phyloP scores from a whole-genome alignment of 169 alveolate species.

The Cyclospora cayetanensis region DNA sequence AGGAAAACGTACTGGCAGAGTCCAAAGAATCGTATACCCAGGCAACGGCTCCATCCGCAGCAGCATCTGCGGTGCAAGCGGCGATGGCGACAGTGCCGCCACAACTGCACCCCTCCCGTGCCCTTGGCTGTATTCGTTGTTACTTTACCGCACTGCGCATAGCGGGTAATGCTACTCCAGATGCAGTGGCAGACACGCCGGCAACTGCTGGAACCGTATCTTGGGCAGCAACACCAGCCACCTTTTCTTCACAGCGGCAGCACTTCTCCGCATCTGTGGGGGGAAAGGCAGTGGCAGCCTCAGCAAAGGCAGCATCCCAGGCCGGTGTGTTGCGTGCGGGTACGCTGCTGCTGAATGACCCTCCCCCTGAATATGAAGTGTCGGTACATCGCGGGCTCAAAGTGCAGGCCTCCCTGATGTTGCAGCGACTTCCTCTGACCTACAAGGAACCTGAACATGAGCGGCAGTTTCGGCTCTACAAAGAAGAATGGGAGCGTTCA shows the following conservation, averaged over 20 bases:
- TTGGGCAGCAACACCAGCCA: background rate
- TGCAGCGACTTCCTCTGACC: conserved; percentile 74
- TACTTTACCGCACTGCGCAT: background rate
- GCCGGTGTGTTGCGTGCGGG: conserved; percentile 38
- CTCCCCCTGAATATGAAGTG: conserved; percentile 63
- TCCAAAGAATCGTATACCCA: too few species aligned
- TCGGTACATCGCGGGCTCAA: conserved; percentile 56
- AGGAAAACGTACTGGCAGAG: too few species aligned
- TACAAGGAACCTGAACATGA: conserved; percentile 67
- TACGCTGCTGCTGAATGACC: conserved; percentile 47
- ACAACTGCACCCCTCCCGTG: background rate
- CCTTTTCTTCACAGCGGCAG: background rate
- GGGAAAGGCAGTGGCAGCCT: background rate
- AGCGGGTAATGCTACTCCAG: too few species aligned
- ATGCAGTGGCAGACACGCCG: background rate
- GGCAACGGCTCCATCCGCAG: background rate
- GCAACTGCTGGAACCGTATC: background rate
- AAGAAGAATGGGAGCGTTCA: conserved; percentile 38
- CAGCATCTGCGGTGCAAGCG: background rate
- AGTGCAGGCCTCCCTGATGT: conserved; percentile 72
- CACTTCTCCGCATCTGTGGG: background rate
- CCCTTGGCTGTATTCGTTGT: background rate
- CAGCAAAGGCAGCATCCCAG: background rate
- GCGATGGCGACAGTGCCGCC: background rate
- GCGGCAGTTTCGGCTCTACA: conserved; percentile 64